A percentile compares a stretch with the other conserved stretches of the same genome.
Conservation (phyloP, 164 flowering plant genomes). For the Dillenia suffruticosa region DNA sequence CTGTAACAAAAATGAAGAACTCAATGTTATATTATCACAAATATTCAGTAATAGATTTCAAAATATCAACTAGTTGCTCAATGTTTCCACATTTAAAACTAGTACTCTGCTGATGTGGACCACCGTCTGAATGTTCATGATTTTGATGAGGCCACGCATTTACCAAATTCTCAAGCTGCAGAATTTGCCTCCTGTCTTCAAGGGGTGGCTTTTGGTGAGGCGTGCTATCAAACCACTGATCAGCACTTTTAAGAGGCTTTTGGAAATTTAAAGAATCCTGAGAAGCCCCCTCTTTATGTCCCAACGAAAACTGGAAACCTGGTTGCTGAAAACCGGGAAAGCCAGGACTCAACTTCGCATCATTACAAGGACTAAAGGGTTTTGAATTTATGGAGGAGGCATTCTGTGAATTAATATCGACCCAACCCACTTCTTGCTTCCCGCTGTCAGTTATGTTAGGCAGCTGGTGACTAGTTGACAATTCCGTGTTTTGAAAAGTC, state of each 20-base stretch:
- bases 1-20: slow-evolving; percentile 18
- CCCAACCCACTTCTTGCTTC: slow-evolving; percentile 41
- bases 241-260: slow-evolving; percentile 29
- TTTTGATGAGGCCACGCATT: slow-evolving; percentile 33
- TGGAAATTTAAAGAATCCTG: slow-evolving; percentile 27
- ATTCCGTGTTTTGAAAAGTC: slow-evolving; percentile 55
- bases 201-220: slow-evolving; percentile 30
- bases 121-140: slow-evolving; percentile 30
- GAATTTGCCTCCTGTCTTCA: slow-evolving; percentile 33
- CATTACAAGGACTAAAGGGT: slow-evolving; percentile 24
- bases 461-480: slow-evolving; percentile 42
- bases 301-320: slow-evolving; percentile 18
- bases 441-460: slow-evolving; percentile 31
- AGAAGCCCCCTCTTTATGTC: slow-evolving; percentile 23
- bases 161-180: slow-evolving; percentile 25
- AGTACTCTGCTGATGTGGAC: slow-evolving; percentile 21
- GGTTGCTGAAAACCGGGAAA: slow-evolving; percentile 37
- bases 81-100: slow-evolving; percentile 22
- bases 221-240: slow-evolving; percentile 32
- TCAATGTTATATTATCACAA: slow-evolving; percentile 5
- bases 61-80: slow-evolving; percentile 13
- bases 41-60: slow-evolving; percentile 11
- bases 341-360: slow-evolving; percentile 29
- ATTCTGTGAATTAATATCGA: slow-evolving; percentile 37
- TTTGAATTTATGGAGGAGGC: slow-evolving; percentile 41